Evolutionary conservation across 495 filamentous ascomycete species (phyloP), one percentile per base, ranked within the genome.

Genomic region (Daldinia vernicosa): DNA sequence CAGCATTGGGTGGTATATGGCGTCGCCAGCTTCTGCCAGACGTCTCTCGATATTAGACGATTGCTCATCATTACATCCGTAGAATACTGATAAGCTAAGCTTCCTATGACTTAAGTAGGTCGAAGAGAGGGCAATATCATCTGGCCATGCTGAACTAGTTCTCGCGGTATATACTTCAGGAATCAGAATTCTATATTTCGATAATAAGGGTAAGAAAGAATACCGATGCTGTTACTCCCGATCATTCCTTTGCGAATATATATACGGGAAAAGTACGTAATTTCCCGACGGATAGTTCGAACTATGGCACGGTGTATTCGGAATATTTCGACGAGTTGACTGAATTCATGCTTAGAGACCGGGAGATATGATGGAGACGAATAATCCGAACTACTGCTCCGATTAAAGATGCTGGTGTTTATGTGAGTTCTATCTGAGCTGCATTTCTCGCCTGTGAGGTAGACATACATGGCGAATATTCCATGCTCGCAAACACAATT

Each of bases 41-140:
- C 27, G 24, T 4, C 7, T 35, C 17, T 58, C 52, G 6, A 71
- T 66, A 1, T 52, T 14, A 3, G 15, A 43, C 12, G 58, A 57
- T 22, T 71, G 68, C 1, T 35, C 14, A 14, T 58, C 40, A 26
- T 28, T 66, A 14, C 68, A 71, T 8, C 68, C 68, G 26, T 66
- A 71, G 58, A 71, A 71, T 17, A 71, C 52, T 4, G 57, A 58
- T 1, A 71, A 8, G n/a, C n/a, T 66, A 6, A 71, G 12, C 2
- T 8, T 66, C 33, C 27, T 66, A 8, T 58, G 51, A n/a, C 17
- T 9, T 15, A 71, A 15, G 27, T 71, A 66, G 19, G 58, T 66
- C 11, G 68, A 71, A 0, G 68, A 71, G 4, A 71, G 7, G 9
- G 62, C 68, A 37, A 71, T 58, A 30, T 66, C 62, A 15, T 54